phyloP scores from a whole-genome alignment of 495 filamentous ascomycete genomes.

The Wilcoxina mikolae region DNA sequence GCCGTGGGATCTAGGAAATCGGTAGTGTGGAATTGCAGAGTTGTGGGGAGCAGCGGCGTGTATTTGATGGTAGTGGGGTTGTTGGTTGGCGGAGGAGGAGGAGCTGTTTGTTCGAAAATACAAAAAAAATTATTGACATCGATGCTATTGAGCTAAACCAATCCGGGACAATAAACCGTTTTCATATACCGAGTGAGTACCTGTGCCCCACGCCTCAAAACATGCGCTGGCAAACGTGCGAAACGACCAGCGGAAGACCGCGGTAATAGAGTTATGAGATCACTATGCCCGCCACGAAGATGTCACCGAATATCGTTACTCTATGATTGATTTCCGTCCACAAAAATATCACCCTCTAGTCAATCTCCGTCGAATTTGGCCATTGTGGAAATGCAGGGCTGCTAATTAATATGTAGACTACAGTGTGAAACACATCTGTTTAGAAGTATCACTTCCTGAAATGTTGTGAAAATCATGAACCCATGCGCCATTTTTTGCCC shows the following conservation, averaged over 20 bases:
- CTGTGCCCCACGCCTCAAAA: too few species aligned
- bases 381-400: neutral
- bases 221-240: too few species aligned
- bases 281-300: neutral
- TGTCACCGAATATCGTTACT: neutral
- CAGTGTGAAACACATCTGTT: neutral
- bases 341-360: neutral
- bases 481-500: neutral
- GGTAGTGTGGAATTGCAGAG: neutral
- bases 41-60: neutral
- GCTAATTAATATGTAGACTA: neutral
- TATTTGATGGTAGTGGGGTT: neutral
- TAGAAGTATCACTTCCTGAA: neutral
- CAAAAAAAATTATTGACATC: slow-evolving; percentile 3
- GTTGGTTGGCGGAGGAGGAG: neutral
- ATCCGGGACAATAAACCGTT: too few species aligned
- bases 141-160: neutral
- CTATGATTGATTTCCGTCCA: too few species aligned
- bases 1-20: neutral
- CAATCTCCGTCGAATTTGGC: neutral
- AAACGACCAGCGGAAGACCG: neutral
- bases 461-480: neutral
- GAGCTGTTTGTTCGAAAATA: neutral
- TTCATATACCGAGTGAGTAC: too few species aligned
- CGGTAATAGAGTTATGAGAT: neutral